Conservation (phyloP, 2,329 filamentous ascomycete genomes). For the Passalora sequoiae region DNA sequence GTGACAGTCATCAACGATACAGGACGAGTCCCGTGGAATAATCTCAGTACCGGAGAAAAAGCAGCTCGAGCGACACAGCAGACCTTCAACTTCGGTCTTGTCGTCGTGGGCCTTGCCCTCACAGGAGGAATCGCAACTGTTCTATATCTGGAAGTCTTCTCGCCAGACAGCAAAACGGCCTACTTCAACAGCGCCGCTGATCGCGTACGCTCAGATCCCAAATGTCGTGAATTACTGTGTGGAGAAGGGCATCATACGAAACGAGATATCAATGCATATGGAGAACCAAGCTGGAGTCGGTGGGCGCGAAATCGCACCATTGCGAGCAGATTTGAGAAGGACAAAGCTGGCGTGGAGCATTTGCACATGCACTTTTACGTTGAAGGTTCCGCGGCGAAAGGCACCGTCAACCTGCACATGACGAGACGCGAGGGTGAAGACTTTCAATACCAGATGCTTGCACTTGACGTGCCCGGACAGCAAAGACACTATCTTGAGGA, state of each 20-base stretch:
- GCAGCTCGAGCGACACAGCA: slow-evolving; percentile 81
- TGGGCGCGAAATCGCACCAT: slow-evolving; percentile 65
- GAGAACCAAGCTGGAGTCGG: slow-evolving; percentile 73
- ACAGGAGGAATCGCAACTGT: slow-evolving; percentile 75
- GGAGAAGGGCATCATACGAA: slow-evolving; percentile 52
- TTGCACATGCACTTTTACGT: slow-evolving; percentile 82
- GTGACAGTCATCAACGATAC: slow-evolving; percentile 85
- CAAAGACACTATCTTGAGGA: slow-evolving; percentile 62
- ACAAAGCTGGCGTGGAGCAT: slow-evolving; percentile 72
- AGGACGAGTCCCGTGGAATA: slow-evolving; percentile 72
- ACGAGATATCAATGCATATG: slow-evolving; percentile 68
- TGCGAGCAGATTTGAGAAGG: slow-evolving; percentile 53
- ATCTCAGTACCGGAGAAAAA: slow-evolving; percentile 73
- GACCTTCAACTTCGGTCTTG: slow-evolving; percentile 77
- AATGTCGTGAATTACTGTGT: slow-evolving; percentile 69
- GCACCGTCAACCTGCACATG: slow-evolving; percentile 73
- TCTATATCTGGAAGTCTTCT: slow-evolving; percentile 77
- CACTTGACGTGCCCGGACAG: slow-evolving; percentile 68
- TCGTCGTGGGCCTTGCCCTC: slow-evolving; percentile 67
- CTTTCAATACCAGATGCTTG: slow-evolving; percentile 74
- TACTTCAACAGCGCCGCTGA: slow-evolving; percentile 85
- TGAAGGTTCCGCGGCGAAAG: slow-evolving; percentile 68
- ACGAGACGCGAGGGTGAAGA: slow-evolving; percentile 58
- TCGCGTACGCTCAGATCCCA: slow-evolving; percentile 66
- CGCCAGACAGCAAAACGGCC: slow-evolving; percentile 73